Conservation (phyloP, 768 basidiomycete genomes). For the Trametes gibbosa region DNA sequence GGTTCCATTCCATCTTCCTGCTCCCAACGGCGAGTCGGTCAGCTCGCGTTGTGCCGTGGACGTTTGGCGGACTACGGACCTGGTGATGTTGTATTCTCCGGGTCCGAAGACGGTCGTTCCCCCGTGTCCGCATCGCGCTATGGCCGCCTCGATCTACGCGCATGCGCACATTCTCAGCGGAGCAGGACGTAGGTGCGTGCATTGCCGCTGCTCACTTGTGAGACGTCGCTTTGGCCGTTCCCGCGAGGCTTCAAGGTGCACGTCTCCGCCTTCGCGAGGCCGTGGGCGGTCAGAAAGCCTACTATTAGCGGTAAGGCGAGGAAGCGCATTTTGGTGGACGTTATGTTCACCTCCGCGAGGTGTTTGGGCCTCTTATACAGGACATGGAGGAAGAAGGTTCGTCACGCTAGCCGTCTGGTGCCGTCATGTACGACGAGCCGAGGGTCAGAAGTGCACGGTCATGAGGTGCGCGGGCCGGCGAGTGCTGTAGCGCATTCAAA, state of each 20-base stretch:
- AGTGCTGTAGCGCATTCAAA: background rate
- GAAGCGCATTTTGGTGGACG: background rate
- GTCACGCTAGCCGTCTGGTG: conserved; percentile 1
- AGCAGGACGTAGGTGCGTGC: background rate
- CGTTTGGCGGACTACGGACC: conserved; percentile 28
- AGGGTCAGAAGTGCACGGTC: background rate
- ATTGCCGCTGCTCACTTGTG: conserved; percentile 17
- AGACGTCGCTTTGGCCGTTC: conserved; percentile 24
- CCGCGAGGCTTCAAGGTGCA: conserved; percentile 26
- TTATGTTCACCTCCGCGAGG: background rate
- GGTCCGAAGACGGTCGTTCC: conserved; percentile 44
- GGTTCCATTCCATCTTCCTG: conserved; percentile 56
- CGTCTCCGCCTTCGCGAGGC: conserved; percentile 13
- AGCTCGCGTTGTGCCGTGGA: background rate
- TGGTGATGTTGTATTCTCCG: conserved; percentile 51
- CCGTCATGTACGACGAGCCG: background rate
- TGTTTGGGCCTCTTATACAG: conserved; percentile 3
- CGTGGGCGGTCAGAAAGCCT: background rate
- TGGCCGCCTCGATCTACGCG: conserved; percentile 46
- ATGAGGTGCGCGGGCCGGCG: conserved; percentile 9
- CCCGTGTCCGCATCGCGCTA: conserved; percentile 45
- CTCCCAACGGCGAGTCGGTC: background rate
- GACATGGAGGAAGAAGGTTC: background rate
- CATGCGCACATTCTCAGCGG: background rate
- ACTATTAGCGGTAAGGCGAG: background rate